Evolutionary conservation across 177 flowering plant genomes (phyloP).

Genomic region (Telopea speciosissima): DNA sequence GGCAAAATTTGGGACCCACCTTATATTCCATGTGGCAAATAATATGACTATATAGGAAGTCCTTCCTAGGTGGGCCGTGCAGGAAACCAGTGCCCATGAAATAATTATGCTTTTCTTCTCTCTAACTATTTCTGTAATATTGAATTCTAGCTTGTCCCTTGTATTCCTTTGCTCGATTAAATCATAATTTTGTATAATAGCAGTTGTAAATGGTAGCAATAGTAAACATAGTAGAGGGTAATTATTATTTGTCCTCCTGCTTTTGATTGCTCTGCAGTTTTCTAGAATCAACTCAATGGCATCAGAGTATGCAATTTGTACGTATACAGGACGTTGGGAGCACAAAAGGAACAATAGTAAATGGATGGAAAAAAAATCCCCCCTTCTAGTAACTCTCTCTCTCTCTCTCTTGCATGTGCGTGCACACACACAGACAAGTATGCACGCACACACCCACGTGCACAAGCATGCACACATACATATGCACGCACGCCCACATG

Average conservation of each 20-base stretch:
- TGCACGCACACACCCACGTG: not conserved
- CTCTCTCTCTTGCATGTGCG: conserved; percentile 27
- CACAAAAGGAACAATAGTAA: conserved; percentile 30
- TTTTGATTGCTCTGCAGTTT: conserved; percentile 44
- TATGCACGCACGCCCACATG: too few relatives aligned
- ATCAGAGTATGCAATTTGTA: conserved; percentile 44
- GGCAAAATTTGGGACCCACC: too few relatives aligned
- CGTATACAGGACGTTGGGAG: conserved; percentile 62
- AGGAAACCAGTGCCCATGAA: too few relatives aligned
- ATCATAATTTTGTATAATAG: too few relatives aligned
- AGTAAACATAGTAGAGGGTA: not conserved
- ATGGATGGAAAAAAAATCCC: conserved; percentile 52
- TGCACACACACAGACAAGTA: not conserved
- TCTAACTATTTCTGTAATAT: too few relatives aligned
- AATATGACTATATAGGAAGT: too few relatives aligned
- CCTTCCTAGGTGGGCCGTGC: too few relatives aligned
- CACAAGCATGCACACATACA: too few relatives aligned
- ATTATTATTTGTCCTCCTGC: not conserved
- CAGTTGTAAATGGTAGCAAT: too few relatives aligned
- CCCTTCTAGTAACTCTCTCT: conserved; percentile 50
- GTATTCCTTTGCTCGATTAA: too few relatives aligned
- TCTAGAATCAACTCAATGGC: conserved; percentile 43
- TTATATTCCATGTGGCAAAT: too few relatives aligned
- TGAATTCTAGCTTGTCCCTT: too few relatives aligned
- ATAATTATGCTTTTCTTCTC: not conserved